These are phyloP conservation scores for Spergularia bocconei DNA, from an alignment of 148 eudicot genomes.

Conservation along the genomic window DNA sequence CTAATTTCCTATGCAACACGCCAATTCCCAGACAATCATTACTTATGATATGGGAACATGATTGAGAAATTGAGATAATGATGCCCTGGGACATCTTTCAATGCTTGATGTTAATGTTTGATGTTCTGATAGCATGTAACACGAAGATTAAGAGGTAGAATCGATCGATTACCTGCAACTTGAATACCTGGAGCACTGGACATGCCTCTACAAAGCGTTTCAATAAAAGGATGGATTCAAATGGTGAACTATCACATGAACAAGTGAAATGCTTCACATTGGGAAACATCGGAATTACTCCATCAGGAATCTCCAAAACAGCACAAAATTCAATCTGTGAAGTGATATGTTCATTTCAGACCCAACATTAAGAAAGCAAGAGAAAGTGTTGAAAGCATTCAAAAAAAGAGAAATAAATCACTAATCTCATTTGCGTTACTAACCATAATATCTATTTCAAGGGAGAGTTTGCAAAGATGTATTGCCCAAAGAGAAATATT, in stretches of 20 bases:
- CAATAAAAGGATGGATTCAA: neutral
- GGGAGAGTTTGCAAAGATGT: neutral
- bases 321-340: neutral
- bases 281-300: neutral
- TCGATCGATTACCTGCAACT: neutral
- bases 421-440: neutral
- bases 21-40: too few species aligned
- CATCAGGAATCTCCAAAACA: neutral
- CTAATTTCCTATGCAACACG: too few species aligned
- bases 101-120: too few species aligned
- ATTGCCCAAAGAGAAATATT: neutral
- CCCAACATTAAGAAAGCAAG: neutral
- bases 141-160: too few species aligned
- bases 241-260: neutral
- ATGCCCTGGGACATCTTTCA: too few species aligned
- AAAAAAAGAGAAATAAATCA: neutral
- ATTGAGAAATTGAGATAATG: too few species aligned
- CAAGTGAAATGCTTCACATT: neutral
- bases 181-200: neutral
- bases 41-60: too few species aligned
- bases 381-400: neutral
- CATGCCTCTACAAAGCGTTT: neutral
- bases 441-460: neutral
- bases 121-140: too few species aligned
- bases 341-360: neutral